Conservation (phyloP, 2,329 filamentous ascomycete genomes). For the Fusarium sp. region DNA sequence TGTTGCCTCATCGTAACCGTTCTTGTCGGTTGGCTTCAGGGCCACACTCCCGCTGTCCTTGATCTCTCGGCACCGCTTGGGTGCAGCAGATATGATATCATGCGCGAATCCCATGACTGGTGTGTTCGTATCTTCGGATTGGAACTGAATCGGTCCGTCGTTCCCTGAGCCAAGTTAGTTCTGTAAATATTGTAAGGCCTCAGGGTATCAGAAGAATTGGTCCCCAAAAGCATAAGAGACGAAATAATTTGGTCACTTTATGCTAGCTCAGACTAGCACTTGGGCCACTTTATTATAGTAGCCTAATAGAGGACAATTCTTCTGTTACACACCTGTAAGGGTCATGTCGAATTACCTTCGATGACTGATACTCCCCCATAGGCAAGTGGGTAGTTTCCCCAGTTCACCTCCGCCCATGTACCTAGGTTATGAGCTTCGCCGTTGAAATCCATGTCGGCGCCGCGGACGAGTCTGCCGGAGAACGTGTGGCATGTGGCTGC, state of each 20-base stretch:
- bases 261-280: too few species aligned
- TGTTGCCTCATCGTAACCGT: slow-evolving; percentile 27
- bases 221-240: too few species aligned
- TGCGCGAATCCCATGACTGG: slow-evolving; percentile 22
- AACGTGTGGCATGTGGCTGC: slow-evolving; percentile 20
- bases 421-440: slow-evolving; percentile 31
- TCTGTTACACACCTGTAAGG: too few species aligned
- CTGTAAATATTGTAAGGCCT: not conserved
- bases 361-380: slow-evolving; percentile 38
- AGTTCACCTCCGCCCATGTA: slow-evolving; percentile 36
- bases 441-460: slow-evolving; percentile 22
- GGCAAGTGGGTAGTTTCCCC: slow-evolving; percentile 24
- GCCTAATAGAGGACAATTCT: too few species aligned
- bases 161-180: slow-evolving; percentile 23
- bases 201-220: too few species aligned
- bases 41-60: slow-evolving; percentile 25
- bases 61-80: slow-evolving; percentile 6
- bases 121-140: slow-evolving; percentile 21
- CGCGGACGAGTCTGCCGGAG: slow-evolving; percentile 34
- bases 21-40: slow-evolving; percentile 36
- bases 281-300: too few species aligned
- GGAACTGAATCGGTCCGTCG: slow-evolving; percentile 26
- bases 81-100: slow-evolving; percentile 25
- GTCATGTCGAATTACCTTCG: slow-evolving; percentile 11
- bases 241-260: too few species aligned